A percentile compares a stretch with the other conserved stretches of the same genome.
These are phyloP conservation scores for Leccinellum albellum DNA, from an alignment of 768 basidiomycete genomes.

Conservation along the genomic window DNA sequence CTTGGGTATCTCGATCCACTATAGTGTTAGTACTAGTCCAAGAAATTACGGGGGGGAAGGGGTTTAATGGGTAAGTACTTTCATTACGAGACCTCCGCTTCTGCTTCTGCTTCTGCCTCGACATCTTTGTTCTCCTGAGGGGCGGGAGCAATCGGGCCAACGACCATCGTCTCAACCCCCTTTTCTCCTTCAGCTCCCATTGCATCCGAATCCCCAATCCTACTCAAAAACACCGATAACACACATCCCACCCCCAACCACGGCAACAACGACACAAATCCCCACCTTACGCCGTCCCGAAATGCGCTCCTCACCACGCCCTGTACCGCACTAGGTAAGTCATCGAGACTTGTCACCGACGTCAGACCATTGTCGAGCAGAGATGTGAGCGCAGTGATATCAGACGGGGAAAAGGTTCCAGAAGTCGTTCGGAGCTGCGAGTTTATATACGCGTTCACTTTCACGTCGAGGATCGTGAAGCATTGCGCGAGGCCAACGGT, in stretches of 20 bases:
- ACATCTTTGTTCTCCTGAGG: not conserved
- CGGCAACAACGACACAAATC: constrained; percentile 47
- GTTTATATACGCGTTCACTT: constrained; percentile 35
- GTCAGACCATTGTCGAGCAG: constrained; percentile 26
- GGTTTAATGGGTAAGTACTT: too few relatives aligned
- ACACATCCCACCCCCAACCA: constrained; percentile 40
- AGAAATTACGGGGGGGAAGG: too few relatives aligned
- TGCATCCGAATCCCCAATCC: constrained; percentile 30
- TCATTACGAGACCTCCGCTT: not conserved
- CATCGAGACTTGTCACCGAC: constrained; percentile 36
- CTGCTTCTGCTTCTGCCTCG: not conserved
- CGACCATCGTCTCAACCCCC: not conserved
- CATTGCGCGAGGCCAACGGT: constrained; percentile 54
- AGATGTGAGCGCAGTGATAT: constrained; percentile 23
- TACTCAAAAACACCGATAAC: constrained; percentile 36
- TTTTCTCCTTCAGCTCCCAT: not conserved
- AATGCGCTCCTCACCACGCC: constrained; percentile 39
- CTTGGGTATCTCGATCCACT: not conserved
- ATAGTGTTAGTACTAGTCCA: too few relatives aligned
- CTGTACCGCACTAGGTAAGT: constrained; percentile 36
- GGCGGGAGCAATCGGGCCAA: not conserved
- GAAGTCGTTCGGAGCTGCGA: constrained; percentile 17
- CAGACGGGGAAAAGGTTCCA: constrained; percentile 29
- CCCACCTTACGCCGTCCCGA: constrained; percentile 38
- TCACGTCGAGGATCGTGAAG: constrained; percentile 43